Base-by-base conservation (phyloP, 2,329 filamentous ascomycete genomes). In the Ceratocystis variospora region DNA sequence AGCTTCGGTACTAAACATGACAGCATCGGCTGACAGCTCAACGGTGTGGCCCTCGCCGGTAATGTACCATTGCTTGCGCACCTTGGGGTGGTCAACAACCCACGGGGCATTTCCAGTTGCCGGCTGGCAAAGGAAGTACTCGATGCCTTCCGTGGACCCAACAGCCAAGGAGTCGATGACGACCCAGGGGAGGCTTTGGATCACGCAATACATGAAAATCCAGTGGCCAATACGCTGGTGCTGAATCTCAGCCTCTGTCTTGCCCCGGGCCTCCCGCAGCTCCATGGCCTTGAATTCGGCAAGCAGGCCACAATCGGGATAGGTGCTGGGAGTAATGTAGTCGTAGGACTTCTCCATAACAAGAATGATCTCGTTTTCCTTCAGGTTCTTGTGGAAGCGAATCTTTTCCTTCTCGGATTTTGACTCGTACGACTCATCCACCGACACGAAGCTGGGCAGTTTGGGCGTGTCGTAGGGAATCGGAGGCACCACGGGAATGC, bases 381-480 rank as follows among this genome's bases (percentile, higher is more conserved):
- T 89, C 67, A 96, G 77, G 71, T 85, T 88, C 76, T 81, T 82
- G 68, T 86, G 82, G 65, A 89, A 82, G 73, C 89, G 90, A 44
- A 81, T 77, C 73, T 93, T 88, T 71, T 90, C 88, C 76, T 90
- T 93, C 1, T 83, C 74, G 22, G 89, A 82, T 41, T 90, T 79
- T 1, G 80, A 80, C 68, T 81, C 76, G 72, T 84, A 88, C 55
- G 85, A 87, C 50, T 83, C 80, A 66, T 87, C 80, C 19, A 90
- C 80, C 0, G 83, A 79, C 41, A 81, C 79, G 71, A 95, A 81
- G 0, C 81, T 82, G 0, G 93, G 93, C 28, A 95, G 76, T 70
- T 86, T 82, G 2, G 94, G 93, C 3, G 90, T 79, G 73, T 97
- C 93, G 72, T 93, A 97, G 0, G 94, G 93, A 66, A 97, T 85